These are phyloP conservation scores for Cyphellophora europaea DNA, from an alignment of 2,329 filamentous ascomycete species.

Conservation along the genomic window DNA sequence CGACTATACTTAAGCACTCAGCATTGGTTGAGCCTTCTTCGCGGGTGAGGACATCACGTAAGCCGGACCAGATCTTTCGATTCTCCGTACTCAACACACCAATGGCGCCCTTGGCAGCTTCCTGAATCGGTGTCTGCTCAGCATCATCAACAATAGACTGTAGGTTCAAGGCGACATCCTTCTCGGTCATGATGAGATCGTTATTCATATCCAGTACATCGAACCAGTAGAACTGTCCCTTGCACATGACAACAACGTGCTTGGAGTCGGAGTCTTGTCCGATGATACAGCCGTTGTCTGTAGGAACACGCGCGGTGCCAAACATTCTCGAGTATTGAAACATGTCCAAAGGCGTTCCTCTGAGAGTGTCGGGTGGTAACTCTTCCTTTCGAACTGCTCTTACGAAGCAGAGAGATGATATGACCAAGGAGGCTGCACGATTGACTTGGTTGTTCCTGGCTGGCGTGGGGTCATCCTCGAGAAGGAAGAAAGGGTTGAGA, in stretches of 20 bases:
- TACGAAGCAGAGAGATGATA: slow-evolving; percentile 86
- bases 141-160: slow-evolving; percentile 90
- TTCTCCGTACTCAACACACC: slow-evolving; percentile 95
- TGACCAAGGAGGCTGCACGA: slow-evolving; percentile 79
- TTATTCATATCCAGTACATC: slow-evolving; percentile 91
- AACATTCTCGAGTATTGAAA: slow-evolving; percentile 96
- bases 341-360: slow-evolving; percentile 85
- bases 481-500: slow-evolving; percentile 91
- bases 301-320: slow-evolving; percentile 87
- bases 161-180: slow-evolving; percentile 82
- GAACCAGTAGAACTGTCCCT: slow-evolving; percentile 98
- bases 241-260: slow-evolving; percentile 86
- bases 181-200: slow-evolving; percentile 94
- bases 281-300: slow-evolving; percentile 89
- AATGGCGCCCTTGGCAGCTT: slow-evolving; percentile 88
- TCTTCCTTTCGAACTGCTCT: slow-evolving; percentile 88
- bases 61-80: slow-evolving; percentile 86
- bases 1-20: slow-evolving; percentile 89
- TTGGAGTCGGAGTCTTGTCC: slow-evolving; percentile 89
- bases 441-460: slow-evolving; percentile 95
- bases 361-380: slow-evolving; percentile 76
- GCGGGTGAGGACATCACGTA: slow-evolving; percentile 77
- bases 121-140: slow-evolving; percentile 77
- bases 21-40: slow-evolving; percentile 89
- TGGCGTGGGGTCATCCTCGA: slow-evolving; percentile 95